These are phyloP conservation scores for Phytophthora meadii DNA, from an alignment of 352 stramenopile genomes.

Conservation along the genomic window DNA sequence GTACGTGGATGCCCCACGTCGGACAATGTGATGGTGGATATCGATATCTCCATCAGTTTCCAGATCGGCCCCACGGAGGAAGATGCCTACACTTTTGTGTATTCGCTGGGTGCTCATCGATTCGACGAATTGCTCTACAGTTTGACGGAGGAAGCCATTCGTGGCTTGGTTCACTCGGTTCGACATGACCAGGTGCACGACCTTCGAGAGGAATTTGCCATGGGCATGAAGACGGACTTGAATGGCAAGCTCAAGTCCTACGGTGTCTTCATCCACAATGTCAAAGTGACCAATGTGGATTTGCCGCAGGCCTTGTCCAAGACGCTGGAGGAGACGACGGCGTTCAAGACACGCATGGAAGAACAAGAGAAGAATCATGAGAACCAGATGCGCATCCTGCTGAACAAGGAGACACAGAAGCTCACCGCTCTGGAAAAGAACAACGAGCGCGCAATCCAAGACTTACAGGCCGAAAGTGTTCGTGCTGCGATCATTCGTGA, in stretches of 20 bases:
- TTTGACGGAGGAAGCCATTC: constrained; percentile 79
- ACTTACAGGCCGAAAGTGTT: constrained; percentile 71
- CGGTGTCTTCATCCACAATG: constrained; percentile 88
- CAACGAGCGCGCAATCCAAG: constrained; percentile 80
- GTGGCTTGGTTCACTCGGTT: constrained; percentile 81
- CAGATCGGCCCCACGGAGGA: constrained; percentile 83
- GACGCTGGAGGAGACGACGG: constrained; percentile 82
- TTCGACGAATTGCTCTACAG: constrained; percentile 89
- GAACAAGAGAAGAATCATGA: constrained; percentile 92
- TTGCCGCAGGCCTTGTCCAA: constrained; percentile 65
- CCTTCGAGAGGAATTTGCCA: constrained; percentile 80
- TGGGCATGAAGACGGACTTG: constrained; percentile 87
- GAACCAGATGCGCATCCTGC: constrained; percentile 82
- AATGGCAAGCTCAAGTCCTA: constrained; percentile 74
- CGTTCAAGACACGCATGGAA: constrained; percentile 89
- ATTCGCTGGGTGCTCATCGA: constrained; percentile 79
- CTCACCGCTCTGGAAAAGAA: constrained; percentile 83
- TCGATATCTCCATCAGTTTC: constrained; percentile 90
- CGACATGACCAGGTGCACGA: constrained; percentile 87
- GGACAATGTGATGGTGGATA: constrained; percentile 92
- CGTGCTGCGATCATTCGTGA: constrained; percentile 78
- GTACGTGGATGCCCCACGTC: constrained; percentile 77
- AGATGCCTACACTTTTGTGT: constrained; percentile 86
- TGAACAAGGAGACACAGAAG: constrained; percentile 88
- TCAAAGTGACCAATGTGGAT: constrained; percentile 89